Evolutionary conservation across 371 early-diverging fungal genomes (phyloP), one percentile per base, ranked within the genome.

Genomic region (Rhizopus stolonifer): DNA sequence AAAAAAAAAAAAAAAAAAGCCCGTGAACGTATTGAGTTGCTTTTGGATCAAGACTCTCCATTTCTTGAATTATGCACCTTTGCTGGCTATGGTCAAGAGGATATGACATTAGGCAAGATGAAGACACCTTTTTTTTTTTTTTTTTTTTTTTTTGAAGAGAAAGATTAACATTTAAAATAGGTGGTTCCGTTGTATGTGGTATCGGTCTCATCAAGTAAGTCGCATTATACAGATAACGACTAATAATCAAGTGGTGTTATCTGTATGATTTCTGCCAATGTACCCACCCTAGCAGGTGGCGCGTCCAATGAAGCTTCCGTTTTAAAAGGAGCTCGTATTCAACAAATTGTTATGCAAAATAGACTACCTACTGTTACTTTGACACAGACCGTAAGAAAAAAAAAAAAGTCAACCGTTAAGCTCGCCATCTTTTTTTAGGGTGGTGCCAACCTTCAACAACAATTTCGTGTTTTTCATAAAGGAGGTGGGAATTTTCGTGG

Each of bases 391-490:
- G 85, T 84, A 72, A 56, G 52, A 24, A 21, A 19, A 8, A 7
- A 42, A 21, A n/a, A 23, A 47, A 34, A 21, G 19, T 36, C 7
- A 47, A 13, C 19, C 10, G 10, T 1, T 21, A 24, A 7, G 3
- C 36, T 29, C 15, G 4, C n/a, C n/a, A n/a, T n/a, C n/a, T n/a
- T n/a, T n/a, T n/a, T n/a, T 4, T 64, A 86, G 87, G 89, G 84
- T 22, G 89, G 89, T 31, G 89, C 88, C 8, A 89, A 88, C 47
- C 67, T 89, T 22, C 79, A 79, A 36, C 89, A 89, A 39, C 89
- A 89, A 57, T 82, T 79, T 52, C 73, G 78, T 19, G 89, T 89
- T 1, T 89, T 88, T 52, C 87, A 88, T 57, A 76, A 82, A 51
- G 89, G 88, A 32, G 89, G 89, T 46, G 82, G 79, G 23, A 80